Conservation (phyloP, 1,284 basidiomycete species). For the Puccinia horiana region DNA sequence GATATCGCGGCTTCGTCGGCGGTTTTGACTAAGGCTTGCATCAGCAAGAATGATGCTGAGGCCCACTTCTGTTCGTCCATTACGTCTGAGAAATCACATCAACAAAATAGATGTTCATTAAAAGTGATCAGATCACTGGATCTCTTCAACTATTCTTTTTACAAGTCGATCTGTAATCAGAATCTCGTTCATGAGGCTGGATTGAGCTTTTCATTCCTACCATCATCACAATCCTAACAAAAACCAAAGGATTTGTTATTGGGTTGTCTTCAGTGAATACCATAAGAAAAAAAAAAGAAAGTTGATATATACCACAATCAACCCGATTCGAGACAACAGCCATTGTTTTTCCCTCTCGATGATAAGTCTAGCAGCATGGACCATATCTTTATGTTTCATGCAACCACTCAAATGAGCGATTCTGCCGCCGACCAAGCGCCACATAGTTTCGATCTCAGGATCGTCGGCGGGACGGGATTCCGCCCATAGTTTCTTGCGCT, state of each 20-base stretch:
- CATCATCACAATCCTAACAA: slow-evolving; percentile 48
- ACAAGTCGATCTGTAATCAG: not conserved
- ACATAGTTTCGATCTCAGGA: slow-evolving; percentile 32
- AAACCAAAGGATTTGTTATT: not conserved
- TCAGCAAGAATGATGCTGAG: slow-evolving; percentile 41
- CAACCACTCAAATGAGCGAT: slow-evolving; percentile 40
- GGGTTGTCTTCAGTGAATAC: not conserved
- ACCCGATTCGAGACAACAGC: slow-evolving; percentile 44
- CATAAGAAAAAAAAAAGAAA: not conserved
- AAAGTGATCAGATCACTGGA: not conserved
- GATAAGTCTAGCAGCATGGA: slow-evolving; percentile 36
- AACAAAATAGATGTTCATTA: not conserved
- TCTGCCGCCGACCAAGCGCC: slow-evolving; percentile 35
- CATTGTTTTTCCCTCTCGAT: slow-evolving; percentile 47
- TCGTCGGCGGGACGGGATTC: slow-evolving; percentile 24
- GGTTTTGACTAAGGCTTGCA: slow-evolving; percentile 41
- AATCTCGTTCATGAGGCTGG: not conserved
- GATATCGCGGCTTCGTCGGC: slow-evolving; percentile 31
- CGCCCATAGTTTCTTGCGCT: slow-evolving; percentile 43
- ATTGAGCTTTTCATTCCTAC: not conserved
- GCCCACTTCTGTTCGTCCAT: slow-evolving; percentile 50
- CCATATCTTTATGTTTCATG: slow-evolving; percentile 49
- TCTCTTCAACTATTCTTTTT: not conserved
- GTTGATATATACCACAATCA: slow-evolving; percentile 40
- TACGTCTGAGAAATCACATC: slow-evolving; percentile 28